Base-by-base conservation (phyloP, 2,329 filamentous ascomycete species). In the Stachybotrys chartarum region DNA sequence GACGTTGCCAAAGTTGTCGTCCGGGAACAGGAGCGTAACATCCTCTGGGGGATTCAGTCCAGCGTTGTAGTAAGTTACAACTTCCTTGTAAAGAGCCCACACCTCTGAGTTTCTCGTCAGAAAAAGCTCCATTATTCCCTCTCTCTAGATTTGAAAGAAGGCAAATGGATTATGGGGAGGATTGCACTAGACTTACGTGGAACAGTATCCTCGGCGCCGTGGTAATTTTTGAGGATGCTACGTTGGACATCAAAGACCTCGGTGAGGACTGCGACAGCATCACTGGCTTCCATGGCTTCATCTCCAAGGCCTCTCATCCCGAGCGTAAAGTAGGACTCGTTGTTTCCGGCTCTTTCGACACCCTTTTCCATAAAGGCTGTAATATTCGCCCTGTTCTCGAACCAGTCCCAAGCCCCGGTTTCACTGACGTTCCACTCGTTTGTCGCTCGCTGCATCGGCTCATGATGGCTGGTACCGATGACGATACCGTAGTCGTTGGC, bases 61-160 rank as follows among this genome's bases (percentile, higher is more conserved):
- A 10, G 75, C 74, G 54, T 83, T 78, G 57, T 80, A 84, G 60
- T 85, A 84, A 7, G 77, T 76, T 55, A 80, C 78, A 0, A 86
- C 81, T 60, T 86, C 82, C 57, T 83, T 84, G 66, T 84, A 86
- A 57, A 85, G 64, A 56, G 81, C 82, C 79, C 81, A 84, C 66
- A 83, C 75, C 64, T 85, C 81, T 16, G 79, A 17, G 30, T 17
- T 42, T 42, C 35, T 10, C 10, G 35, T 42, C 35, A 42, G 35
- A 10, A 14, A 42, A 42, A 42, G 10, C 8, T 24, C 24, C 24
- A 24, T 24, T 24, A 24, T 24, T 24, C 24, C 24, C 4, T 24
- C 24, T 24, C 24, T 24, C 24, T 24, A 24, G 2, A 24, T 24
- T 24, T 24, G 24, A 4, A 24, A 24, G 24, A 24, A 24, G 24